Evolutionary conservation across 208 protist genomes (phyloP), one percentile per base, ranked within the genome.

Genomic region (Angomonas ambiguus): DNA sequence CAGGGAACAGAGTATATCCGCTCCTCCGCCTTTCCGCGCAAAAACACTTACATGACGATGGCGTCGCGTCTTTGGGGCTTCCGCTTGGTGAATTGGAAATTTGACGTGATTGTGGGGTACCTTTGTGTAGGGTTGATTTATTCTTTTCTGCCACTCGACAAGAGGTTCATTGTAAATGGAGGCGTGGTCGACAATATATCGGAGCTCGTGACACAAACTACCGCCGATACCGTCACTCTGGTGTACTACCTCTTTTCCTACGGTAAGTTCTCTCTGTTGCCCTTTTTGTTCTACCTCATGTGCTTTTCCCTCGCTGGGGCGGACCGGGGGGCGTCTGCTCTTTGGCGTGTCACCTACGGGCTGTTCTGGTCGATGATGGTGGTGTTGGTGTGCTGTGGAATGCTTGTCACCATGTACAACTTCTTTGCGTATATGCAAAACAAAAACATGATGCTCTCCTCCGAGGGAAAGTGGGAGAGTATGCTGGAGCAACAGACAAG

Each of bases 11-110:
- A 42, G 31, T 94, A 92, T 67, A 56, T 67, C 22, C 81, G 85
- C 33, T 55, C 48, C 27, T 77, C 73, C 32, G 77, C 85, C 4
- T 92, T 91, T 61, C 88, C 88, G 2, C 48, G 59, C 0, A 51
- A 62, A n/a, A 83, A 87, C 74, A 85, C 80, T n/a, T 80, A 82
- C 57, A 74, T 88, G 66, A 69, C 69, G 30, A 81, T 92, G 58
- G 77, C 76, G 6, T 71, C 81, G 13, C 72, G 83, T 16, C 78
- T 88, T 45, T 82, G 75, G 61, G 83, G 85, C 27, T 92, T 94
- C 61, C 80, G 88, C 11, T 55, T 92, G 11, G 72, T 94, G 49
- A 92, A 94, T 66, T 94, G 88, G 84, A 83, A 92, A 76, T 94
- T 94, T 34, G 88, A 92, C 66, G 57, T 94, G 51, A 77, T 94